These are phyloP conservation scores for Neophaeococcomyces mojaviensis DNA, from an alignment of 2,329 filamentous ascomycete genomes.

Conservation along the genomic window DNA sequence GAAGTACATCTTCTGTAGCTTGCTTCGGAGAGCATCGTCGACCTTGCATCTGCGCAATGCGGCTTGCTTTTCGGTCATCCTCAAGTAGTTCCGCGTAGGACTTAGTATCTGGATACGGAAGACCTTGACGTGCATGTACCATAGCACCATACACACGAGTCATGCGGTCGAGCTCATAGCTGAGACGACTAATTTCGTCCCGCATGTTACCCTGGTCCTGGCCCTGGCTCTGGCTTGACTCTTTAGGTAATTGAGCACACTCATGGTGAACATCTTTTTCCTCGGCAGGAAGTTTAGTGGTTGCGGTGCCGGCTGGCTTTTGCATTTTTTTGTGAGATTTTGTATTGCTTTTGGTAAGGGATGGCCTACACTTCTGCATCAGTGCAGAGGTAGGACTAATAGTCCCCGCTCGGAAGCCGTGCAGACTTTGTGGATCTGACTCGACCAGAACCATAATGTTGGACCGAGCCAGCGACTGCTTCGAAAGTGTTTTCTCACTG, in stretches of 20 bases:
- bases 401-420: background rate
- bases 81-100: background rate
- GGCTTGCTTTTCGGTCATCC: background rate
- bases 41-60: background rate
- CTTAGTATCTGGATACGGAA: background rate
- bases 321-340: background rate
- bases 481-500: background rate
- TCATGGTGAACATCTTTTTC: too few relatives aligned
- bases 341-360: background rate
- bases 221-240: background rate
- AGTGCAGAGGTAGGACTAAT: background rate
- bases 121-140: background rate
- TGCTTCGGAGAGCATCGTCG: background rate
- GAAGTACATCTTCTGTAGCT: background rate
- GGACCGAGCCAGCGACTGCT: background rate
- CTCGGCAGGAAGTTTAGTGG: too few relatives aligned
- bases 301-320: background rate
- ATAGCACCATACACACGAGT: background rate
- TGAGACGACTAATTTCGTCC: background rate
- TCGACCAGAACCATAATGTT: constrained; percentile 1
- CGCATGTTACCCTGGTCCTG: background rate
- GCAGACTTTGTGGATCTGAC: background rate
- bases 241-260: too few relatives aligned
- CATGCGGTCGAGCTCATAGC: background rate
- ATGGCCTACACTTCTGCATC: background rate